These are phyloP conservation scores for Chytriomyces sp. DNA, from an alignment of 192 early-diverging fungal species.

Conservation along the genomic window DNA sequence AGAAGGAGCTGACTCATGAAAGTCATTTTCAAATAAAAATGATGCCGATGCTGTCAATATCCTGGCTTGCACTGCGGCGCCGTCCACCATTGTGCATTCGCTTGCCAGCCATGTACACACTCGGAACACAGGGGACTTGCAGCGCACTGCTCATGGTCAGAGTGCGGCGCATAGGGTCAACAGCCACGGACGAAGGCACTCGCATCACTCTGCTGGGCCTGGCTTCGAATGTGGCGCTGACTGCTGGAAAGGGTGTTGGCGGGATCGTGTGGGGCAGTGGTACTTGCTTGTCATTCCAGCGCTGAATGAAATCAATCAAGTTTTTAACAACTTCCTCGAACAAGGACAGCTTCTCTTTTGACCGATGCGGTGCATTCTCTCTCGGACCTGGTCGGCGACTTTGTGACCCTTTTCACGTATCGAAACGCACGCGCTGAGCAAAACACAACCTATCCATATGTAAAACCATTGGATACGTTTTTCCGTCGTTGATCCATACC, in stretches of 20 bases:
- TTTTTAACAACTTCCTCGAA: slow-evolving; percentile 47
- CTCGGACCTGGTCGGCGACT: slow-evolving; percentile 65
- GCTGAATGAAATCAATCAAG: neutral
- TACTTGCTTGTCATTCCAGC: neutral
- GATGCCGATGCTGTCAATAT: too few species aligned
- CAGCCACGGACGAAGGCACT: slow-evolving; percentile 40
- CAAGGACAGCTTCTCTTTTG: slow-evolving; percentile 71
- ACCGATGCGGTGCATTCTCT: slow-evolving; percentile 84
- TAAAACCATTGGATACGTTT: slow-evolving; percentile 53
- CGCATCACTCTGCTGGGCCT: slow-evolving; percentile 46
- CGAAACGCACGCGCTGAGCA: slow-evolving; percentile 67
- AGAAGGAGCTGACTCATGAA: too few species aligned
- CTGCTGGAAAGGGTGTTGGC: slow-evolving; percentile 46
- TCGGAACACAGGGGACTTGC: too few species aligned
- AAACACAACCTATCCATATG: slow-evolving; percentile 71
- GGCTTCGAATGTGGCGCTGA: slow-evolving; percentile 43
- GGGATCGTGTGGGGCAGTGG: slow-evolving; percentile 26
- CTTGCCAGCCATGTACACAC: too few species aligned
- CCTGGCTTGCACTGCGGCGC: too few species aligned
- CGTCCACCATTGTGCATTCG: too few species aligned
- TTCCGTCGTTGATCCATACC: neutral
- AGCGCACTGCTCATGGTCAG: too few species aligned
- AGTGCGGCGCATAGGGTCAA: too few species aligned
- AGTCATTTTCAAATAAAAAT: too few species aligned
- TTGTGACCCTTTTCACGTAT: slow-evolving; percentile 82